These are phyloP conservation scores for Pterocarpus santalinus DNA, from an alignment of 306 rosid species.

Conservation along the genomic window DNA sequence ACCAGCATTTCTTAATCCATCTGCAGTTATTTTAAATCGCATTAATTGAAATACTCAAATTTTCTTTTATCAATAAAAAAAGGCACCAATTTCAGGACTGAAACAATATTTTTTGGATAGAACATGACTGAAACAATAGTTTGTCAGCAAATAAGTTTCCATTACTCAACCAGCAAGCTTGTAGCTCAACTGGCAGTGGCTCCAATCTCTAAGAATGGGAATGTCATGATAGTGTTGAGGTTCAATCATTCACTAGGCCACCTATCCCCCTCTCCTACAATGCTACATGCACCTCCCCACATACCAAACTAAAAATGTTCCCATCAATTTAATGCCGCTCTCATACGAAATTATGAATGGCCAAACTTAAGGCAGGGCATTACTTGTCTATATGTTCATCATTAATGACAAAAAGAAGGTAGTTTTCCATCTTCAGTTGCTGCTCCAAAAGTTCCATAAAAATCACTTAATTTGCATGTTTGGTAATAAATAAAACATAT, in stretches of 20 bases:
- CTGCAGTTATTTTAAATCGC: slow-evolving; percentile 10
- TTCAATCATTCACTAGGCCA: neutral
- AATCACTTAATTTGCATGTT: slow-evolving; percentile 1
- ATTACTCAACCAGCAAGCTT: neutral
- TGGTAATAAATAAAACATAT: neutral
- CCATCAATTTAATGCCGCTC: neutral
- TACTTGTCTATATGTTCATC: neutral
- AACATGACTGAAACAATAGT: slow-evolving; percentile 2
- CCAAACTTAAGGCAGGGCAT: neutral
- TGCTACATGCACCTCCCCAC: too few species aligned
- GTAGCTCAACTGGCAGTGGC: slow-evolving; percentile 11
- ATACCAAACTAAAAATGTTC: neutral
- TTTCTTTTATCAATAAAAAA: neutral
- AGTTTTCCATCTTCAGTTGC: neutral
- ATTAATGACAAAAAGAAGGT: neutral
- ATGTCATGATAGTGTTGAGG: neutral
- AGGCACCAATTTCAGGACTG: too few species aligned
- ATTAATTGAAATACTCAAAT: neutral
- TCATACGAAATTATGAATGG: neutral
- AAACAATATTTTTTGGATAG: too few species aligned
- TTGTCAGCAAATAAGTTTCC: neutral
- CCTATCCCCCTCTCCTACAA: neutral
- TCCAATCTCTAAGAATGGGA: neutral
- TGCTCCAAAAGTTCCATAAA: neutral
- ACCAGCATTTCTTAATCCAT: slow-evolving; percentile 6